Base-by-base conservation (phyloP, 495 filamentous ascomycete genomes). In the Aspergillus funiculosus region DNA sequence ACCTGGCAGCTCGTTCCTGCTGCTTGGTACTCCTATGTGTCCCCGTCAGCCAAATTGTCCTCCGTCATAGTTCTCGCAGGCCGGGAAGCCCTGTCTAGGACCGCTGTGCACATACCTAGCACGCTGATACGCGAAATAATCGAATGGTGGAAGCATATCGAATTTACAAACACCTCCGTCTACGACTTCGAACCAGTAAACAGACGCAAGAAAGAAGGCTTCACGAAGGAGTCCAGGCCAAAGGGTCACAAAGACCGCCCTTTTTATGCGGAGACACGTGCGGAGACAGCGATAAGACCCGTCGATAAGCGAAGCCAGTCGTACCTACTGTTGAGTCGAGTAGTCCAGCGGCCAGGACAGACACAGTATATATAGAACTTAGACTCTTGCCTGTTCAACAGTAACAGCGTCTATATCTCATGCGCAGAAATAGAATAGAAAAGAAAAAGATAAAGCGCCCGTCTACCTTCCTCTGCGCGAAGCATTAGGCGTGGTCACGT, bases 11-110 rank as follows among this genome's bases (percentile, higher is more conserved):
- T 13, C 92, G 86, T 53, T 92, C 79, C 27, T 73, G 54, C 59
- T 91, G 86, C 70, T 98, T 98, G 53, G 76, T 73, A 58, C 78
- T 74, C 68, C 92, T 97, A 52, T 40, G 4, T 5, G 39, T 43
- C 14, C 26, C n/a, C 10, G 14, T 29, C 20, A 45, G 37, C 15
- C 10, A 28, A 32, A 9, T 14, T 10, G 17, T 26, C 14, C n/a
- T 13, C 13, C n/a, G 6, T 6, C 19, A 18, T 27, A 9, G 19
- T 37, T 9, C 5, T 2, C 4, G 27, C 24, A 39, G 11, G 41
- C 21, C 29, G 50, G 24, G 19, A 7, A 14, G n/a, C n/a, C n/a
- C n/a, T n/a, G n/a, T n/a, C n/a, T n/a, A n/a, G n/a, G n/a, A n/a
- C n/a, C n/a, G n/a, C n/a, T n/a, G n/a, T n/a, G n/a, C n/a, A 53